phyloP scores from a whole-genome alignment of 768 basidiomycete species.

The Tephrocybe sp. region DNA sequence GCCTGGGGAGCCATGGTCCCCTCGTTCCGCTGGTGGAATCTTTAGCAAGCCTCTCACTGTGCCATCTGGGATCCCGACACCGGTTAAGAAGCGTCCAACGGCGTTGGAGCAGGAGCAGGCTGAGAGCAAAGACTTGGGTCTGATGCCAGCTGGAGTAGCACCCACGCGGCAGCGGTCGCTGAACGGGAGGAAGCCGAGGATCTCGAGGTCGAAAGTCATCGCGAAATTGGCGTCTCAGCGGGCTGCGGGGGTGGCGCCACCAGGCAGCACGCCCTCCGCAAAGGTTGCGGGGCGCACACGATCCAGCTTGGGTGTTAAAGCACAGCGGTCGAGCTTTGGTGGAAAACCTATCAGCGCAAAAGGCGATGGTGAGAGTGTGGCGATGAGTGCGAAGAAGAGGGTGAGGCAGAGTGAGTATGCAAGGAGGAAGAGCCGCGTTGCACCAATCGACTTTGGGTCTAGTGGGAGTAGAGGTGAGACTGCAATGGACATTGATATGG shows the following conservation, averaged over 20 bases:
- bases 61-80: slow-evolving; percentile 38
- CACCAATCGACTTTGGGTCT: slow-evolving; percentile 9
- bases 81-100: slow-evolving; percentile 28
- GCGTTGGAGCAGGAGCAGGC: slow-evolving; percentile 3
- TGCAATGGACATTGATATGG: slow-evolving; percentile 14
- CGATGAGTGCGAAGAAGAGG: slow-evolving; percentile 71
- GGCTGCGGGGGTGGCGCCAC: slow-evolving; percentile 31
- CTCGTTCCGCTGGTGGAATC: slow-evolving; percentile 34
- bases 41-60: slow-evolving; percentile 54
- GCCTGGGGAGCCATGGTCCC: slow-evolving; percentile 25
- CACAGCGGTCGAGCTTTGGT: slow-evolving; percentile 38
- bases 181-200: slow-evolving; percentile 65
- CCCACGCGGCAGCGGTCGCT: slow-evolving; percentile 29
- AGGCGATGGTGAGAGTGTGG: slow-evolving; percentile 34
- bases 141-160: neutral
- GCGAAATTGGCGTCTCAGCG: slow-evolving; percentile 76
- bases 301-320: slow-evolving; percentile 55
- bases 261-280: slow-evolving; percentile 20
- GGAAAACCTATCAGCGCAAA: slow-evolving; percentile 29
- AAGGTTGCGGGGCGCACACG: slow-evolving; percentile 33
- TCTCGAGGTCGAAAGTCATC: slow-evolving; percentile 81
- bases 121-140: neutral
- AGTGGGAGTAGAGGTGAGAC: neutral
- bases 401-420: slow-evolving; percentile 78
- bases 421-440: slow-evolving; percentile 50